Base-by-base conservation (phyloP, 176 grass and related monocot species). In the Poa annua region DNA sequence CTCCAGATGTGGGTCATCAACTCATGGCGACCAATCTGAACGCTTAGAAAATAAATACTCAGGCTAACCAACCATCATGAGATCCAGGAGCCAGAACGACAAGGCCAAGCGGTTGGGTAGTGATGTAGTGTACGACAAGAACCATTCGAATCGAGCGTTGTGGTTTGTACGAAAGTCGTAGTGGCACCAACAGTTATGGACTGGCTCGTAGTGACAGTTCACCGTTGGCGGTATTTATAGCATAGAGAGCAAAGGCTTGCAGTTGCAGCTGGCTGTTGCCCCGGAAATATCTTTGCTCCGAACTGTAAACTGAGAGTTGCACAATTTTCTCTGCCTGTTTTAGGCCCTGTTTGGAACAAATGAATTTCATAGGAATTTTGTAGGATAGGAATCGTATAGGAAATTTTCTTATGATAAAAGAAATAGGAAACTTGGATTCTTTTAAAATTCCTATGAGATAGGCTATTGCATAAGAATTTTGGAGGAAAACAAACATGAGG, bases 231-330 rank as follows among this genome's bases (percentile, higher is more conserved):
- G 22, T 62, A 62, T 62, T 62, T 13, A 62, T 62, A 11, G 59
- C 59, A 14, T 24, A 62, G 24, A 62, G 59, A 62, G 59, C 59
- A 62, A 62, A 62, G 59, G 59, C 24, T 62, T 29, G 59, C 59
- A 62, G 59, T 62, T 29, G 59, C 59, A 62, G 59, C 59, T 62
- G 59, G 59, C 59, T 62, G 59, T 62, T 62, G 36, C 36, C 59
- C 41, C 41, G 41, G 41, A 61, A 61, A 61, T 61, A 61, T 61
- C 57, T 24, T 59, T 24, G 55, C 11, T n/a, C 55, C 8, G 6
- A 56, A 56, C 20, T n/a, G n/a, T n/a, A n/a, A n/a, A n/a, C n/a
- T n/a, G n/a, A n/a, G n/a, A 29, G 29, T n/a, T 61, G n/a, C 57
- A 0, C 11, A 61, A 26, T 61, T 22, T 26, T 22, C 57, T 61